phyloP scores from a whole-genome alignment of 306 rosid species.

The Heteromeles arbutifolia region DNA sequence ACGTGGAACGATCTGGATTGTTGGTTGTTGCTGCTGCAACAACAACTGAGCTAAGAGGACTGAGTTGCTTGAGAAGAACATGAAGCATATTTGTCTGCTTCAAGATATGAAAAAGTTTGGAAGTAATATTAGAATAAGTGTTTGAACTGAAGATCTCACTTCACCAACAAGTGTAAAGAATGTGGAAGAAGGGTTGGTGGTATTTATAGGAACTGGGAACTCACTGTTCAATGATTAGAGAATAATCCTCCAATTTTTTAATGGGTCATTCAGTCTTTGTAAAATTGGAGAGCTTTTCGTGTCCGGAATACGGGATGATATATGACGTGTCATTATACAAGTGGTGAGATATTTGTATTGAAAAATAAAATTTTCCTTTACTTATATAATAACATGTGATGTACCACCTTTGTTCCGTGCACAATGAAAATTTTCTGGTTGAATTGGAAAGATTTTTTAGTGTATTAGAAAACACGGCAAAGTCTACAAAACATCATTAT shows the following conservation, averaged over 20 bases:
- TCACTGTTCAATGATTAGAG: background rate
- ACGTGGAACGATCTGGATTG: background rate
- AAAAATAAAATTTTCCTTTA: too few relatives aligned
- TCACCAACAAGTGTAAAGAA: background rate
- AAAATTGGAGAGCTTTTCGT: too few relatives aligned
- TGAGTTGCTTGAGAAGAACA: background rate
- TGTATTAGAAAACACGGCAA: too few relatives aligned
- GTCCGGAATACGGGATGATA: too few relatives aligned
- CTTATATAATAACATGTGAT: too few relatives aligned
- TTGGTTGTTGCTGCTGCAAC: background rate
- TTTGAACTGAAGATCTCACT: background rate
- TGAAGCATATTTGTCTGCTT: constrained; percentile 5
- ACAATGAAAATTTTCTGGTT: too few relatives aligned
- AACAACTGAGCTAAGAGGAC: background rate
- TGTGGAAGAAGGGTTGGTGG: background rate
- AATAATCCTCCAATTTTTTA: background rate
- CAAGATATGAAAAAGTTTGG: background rate
- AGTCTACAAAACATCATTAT: too few relatives aligned
- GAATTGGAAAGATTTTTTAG: too few relatives aligned
- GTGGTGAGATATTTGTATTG: too few relatives aligned
- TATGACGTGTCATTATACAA: too few relatives aligned
- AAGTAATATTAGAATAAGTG: background rate
- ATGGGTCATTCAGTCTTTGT: too few relatives aligned
- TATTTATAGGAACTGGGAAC: background rate
- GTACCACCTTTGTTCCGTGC: too few relatives aligned